These are phyloP conservation scores for Smittium culicis DNA, from an alignment of 371 early-diverging fungal species.

Conservation along the genomic window DNA sequence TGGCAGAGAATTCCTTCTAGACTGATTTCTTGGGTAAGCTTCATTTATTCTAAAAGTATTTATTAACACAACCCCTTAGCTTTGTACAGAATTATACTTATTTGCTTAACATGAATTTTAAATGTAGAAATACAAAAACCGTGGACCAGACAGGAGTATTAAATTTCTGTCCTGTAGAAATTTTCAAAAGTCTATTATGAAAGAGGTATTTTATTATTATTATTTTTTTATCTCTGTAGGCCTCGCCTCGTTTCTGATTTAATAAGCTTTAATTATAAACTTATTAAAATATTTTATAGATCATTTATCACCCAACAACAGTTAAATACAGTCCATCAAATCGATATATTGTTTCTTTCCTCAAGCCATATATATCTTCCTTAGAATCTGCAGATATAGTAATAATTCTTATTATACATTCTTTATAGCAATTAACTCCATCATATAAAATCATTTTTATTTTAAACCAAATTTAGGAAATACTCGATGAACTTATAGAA, in stretches of 20 bases:
- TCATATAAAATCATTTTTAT: too few species aligned
- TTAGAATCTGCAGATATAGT: background rate
- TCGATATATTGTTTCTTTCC: constrained; percentile 9
- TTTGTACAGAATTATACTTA: too few species aligned
- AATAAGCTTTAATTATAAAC: background rate
- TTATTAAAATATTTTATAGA: background rate
- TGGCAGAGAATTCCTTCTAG: constrained; percentile 8
- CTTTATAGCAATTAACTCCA: background rate
- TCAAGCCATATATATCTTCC: constrained; percentile 6
- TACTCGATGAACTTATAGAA: constrained; percentile 7
- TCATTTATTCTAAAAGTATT: background rate
- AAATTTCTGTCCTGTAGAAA: constrained; percentile 4
- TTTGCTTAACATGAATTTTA: background rate
- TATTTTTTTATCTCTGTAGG: background rate
- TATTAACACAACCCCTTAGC: background rate
- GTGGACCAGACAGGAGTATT: background rate
- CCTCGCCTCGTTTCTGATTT: too few species aligned
- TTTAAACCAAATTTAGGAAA: background rate
- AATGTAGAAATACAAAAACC: background rate
- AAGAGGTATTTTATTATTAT: background rate
- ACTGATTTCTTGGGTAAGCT: constrained; percentile 8
- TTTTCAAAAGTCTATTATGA: constrained; percentile 4
- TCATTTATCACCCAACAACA: constrained; percentile 8
- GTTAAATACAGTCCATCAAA: constrained; percentile 10
- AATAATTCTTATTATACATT: too few species aligned